Conservation (phyloP, 164 flowering plant species). For the Magnolia kwangsiensis region DNA sequence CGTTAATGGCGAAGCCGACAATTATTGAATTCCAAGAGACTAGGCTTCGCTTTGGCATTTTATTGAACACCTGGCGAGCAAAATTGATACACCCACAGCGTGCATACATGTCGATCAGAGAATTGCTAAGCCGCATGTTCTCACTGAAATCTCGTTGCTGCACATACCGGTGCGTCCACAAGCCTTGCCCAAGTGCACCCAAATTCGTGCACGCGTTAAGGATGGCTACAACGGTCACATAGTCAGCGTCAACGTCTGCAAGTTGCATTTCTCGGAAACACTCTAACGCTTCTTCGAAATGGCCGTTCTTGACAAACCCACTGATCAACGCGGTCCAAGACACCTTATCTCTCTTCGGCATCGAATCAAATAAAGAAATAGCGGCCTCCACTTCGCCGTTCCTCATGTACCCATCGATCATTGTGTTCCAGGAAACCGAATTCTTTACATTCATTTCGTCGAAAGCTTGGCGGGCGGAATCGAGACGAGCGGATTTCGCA, state of each 20-base stretch:
- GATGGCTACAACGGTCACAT: constrained; percentile 5
- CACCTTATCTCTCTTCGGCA: constrained; percentile 11
- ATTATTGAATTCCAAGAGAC: constrained; percentile 18
- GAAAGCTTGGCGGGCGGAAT: constrained; percentile 12
- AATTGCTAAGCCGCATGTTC: constrained; percentile 6
- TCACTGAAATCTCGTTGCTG: not conserved
- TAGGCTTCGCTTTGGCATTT: constrained; percentile 1
- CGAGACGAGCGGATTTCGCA: constrained; percentile 8
- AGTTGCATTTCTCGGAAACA: constrained; percentile 13
- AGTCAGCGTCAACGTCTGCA: constrained; percentile 4
- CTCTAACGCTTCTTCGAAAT: constrained; percentile 13
- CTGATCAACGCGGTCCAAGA: constrained; percentile 17
- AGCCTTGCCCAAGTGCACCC: constrained; percentile 10
- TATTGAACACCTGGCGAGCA: constrained; percentile 9
- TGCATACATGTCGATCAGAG: constrained; percentile 13
- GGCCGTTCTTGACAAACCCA: constrained; percentile 13
- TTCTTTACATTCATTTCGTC: constrained; percentile 17
- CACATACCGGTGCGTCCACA: constrained; percentile 7
- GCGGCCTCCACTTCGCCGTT: constrained; percentile 8
- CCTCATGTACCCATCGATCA: constrained; percentile 18
- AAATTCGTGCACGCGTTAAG: constrained; percentile 12
- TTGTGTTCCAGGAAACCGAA: constrained; percentile 14
- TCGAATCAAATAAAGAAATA: not conserved
- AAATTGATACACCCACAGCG: constrained; percentile 12
- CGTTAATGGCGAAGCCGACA: constrained; percentile 14